A percentile compares a stretch with the other conserved stretches of the same genome.
Conservation (phyloP, 345 rosid species). For the Cardamine occulta region DNA sequence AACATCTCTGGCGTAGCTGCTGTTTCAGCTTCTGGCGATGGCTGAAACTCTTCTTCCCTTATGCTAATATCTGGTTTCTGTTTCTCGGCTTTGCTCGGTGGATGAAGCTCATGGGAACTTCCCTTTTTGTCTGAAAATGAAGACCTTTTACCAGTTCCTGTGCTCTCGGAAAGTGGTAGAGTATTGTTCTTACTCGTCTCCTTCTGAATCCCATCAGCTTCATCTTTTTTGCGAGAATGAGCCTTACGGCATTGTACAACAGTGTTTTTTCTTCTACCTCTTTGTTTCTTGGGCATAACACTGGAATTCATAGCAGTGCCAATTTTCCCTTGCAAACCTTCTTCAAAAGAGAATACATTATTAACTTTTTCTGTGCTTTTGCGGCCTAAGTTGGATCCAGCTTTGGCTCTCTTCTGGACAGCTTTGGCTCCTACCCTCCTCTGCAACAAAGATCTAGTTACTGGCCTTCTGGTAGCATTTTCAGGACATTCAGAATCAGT, state of each 20-base stretch:
- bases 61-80: constrained; percentile 41
- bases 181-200: constrained; percentile 46
- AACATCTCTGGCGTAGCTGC: constrained; percentile 46
- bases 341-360: constrained; percentile 60
- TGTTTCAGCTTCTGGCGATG: constrained; percentile 44
- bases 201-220: constrained; percentile 47
- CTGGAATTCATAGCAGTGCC: constrained; percentile 43
- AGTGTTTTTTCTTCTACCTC: constrained; percentile 46
- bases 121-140: constrained; percentile 47
- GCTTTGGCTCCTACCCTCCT: constrained; percentile 50
- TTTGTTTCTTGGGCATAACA: constrained; percentile 48
- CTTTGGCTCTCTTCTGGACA: constrained; percentile 43
- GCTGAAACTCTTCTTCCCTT: constrained; percentile 45
- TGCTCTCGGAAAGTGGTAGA: constrained; percentile 45
- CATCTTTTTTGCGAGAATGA: constrained; percentile 45
- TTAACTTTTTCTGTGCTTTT: constrained; percentile 45
- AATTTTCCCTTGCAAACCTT: constrained; percentile 47
- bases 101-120: constrained; percentile 37
- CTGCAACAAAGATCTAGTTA: constrained; percentile 60
- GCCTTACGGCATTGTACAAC: constrained; percentile 51
- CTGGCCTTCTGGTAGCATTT: constrained; percentile 54
- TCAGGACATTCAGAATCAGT: constrained; percentile 74
- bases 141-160: constrained; percentile 52
- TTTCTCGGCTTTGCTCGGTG: constrained; percentile 38
- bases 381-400: constrained; percentile 44